Conservation (phyloP, 2,329 filamentous ascomycete species). For the Talaromyces islandicus region DNA sequence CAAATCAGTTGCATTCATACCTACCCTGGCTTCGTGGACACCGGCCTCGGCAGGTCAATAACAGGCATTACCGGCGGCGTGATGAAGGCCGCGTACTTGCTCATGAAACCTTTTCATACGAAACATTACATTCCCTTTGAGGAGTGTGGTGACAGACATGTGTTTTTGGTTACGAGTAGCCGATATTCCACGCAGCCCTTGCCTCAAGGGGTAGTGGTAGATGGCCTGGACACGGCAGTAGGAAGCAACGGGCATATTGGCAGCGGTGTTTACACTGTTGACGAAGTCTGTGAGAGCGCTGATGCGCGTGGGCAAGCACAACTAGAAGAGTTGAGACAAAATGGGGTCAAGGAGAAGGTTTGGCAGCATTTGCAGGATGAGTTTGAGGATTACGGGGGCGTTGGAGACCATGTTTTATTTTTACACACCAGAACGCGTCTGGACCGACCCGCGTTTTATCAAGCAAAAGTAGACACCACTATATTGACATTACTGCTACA, state of each 20-base stretch:
- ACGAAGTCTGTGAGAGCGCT: slow-evolving; percentile 10
- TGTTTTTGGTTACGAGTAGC: slow-evolving; percentile 32
- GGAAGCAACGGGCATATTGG: slow-evolving; percentile 13
- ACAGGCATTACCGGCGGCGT: slow-evolving; percentile 22
- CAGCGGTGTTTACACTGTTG: slow-evolving; percentile 15
- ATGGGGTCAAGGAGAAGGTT: not conserved
- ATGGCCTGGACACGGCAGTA: slow-evolving; percentile 2
- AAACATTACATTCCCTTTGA: slow-evolving; percentile 12
- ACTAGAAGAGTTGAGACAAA: not conserved
- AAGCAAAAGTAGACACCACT: too few species aligned
- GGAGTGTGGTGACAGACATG: slow-evolving; percentile 41
- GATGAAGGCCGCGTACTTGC: not conserved
- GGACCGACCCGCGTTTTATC: too few species aligned
- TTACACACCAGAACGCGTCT: too few species aligned
- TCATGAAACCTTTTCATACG: not conserved
- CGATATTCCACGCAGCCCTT: slow-evolving; percentile 14
- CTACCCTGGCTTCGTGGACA: slow-evolving; percentile 35
- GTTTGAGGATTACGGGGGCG: slow-evolving; percentile 1
- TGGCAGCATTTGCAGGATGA: slow-evolving; percentile 2
- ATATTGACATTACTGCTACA: too few species aligned
- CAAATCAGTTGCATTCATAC: slow-evolving; percentile 34
- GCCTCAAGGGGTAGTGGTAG: not conserved
- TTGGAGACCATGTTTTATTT: too few species aligned
- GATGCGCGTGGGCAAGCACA: not conserved
- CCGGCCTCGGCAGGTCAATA: slow-evolving; percentile 18